phyloP scores from a whole-genome alignment of 176 grass and related monocot genomes.

The Lolium perenne region DNA sequence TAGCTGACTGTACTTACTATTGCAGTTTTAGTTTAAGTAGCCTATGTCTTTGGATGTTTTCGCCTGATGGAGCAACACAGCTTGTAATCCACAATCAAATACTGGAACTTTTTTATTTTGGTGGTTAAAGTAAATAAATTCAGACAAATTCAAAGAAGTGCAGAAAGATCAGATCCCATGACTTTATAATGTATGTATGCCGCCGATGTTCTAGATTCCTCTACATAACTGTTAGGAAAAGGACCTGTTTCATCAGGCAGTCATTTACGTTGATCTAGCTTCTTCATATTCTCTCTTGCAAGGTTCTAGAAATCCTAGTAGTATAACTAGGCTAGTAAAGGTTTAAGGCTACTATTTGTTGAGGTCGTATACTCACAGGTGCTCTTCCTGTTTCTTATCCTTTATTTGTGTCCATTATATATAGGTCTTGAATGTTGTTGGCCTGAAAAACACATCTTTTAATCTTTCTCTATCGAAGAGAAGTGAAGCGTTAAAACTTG shows the following conservation, averaged over 20 bases:
- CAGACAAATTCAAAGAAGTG: not conserved
- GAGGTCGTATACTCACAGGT: not conserved
- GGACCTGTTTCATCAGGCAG: not conserved
- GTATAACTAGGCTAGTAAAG: not conserved
- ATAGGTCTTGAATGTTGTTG: not conserved
- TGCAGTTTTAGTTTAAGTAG: not conserved
- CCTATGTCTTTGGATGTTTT: not conserved
- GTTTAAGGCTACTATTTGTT: not conserved
- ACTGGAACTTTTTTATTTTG: not conserved
- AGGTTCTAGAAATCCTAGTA: not conserved
- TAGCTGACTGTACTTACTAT: conserved; percentile 13
- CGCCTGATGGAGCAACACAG: not conserved
- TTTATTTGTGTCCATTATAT: not conserved
- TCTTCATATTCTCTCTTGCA: not conserved
- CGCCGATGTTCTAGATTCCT: not conserved
- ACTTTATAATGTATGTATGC: not conserved
- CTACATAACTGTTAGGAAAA: not conserved
- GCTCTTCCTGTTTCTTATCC: not conserved
- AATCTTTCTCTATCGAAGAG: too few species aligned
- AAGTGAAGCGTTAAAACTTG: not conserved
- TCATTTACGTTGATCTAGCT: not conserved
- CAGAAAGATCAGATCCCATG: not conserved
- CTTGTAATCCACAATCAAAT: not conserved
- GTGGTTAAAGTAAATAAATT: conserved; percentile 21
- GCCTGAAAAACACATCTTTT: not conserved